Base-by-base conservation (phyloP, 441 rosid genomes). In the Jatropha multifida region DNA sequence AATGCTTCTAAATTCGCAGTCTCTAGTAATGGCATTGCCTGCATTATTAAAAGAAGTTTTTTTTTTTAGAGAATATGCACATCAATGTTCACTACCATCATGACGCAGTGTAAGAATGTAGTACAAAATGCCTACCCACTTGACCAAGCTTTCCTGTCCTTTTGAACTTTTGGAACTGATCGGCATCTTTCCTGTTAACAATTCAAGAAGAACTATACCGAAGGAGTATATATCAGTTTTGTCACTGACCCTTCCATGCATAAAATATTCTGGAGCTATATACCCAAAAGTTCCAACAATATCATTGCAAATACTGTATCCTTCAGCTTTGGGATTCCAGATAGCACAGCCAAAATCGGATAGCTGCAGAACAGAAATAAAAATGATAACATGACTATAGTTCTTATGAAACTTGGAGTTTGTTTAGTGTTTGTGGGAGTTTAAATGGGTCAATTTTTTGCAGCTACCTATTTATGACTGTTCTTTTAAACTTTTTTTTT, bases 241-340 rank as follows among this genome's bases (percentile, higher is more conserved):
- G 76, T 90, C 88, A 52, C 97, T 91, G 38, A 92, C 86, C 80
- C 85, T 91, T 44, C 97, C 98, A 20, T 88, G 86, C 95, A 90
- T 94, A 54, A 94, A 92, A 79, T 92, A 94, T 76, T 94, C 98
- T 20, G 98, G 98, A 74, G 98, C 98, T 71, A 94, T 86, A 75
- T 94, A 92, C 60, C 98, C 98, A 82, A 94, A 92, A 46, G 98
- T 94, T 71, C 98, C 97, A 48, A 91, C 96, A 56, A 92, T 81
- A 13, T 92, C 94, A 38, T 77, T 70, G 78, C 85, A 80, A 67
- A 77, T 88, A 1, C 83, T 73, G 71, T 77, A 85, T 32, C 81
- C 76, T 27, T 89, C 82, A 81, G 80, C 78, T 48, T 82, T 68
- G 0, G 92, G 88, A 67, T 89, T 95, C 97, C 92, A 89, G 46